Evolutionary conservation across 208 protist species (phyloP).

Genomic region (Leishmania braziliensis): DNA sequence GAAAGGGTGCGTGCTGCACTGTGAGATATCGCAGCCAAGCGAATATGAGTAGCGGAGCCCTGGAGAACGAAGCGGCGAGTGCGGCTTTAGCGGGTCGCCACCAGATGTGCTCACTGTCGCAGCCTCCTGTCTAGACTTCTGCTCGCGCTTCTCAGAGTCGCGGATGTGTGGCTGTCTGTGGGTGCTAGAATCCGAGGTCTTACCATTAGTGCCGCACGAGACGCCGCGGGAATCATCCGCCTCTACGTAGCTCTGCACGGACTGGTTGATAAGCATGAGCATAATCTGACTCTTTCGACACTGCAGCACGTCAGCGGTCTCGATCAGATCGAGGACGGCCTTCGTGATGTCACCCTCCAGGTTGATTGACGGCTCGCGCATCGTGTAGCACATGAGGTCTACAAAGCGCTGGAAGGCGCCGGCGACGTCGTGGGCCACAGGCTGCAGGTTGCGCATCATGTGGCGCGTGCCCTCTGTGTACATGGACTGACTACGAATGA

Average conservation of each 20-base stretch:
- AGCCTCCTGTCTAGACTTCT: not conserved
- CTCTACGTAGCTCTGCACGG: constrained; percentile 41
- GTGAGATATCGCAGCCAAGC: not conserved
- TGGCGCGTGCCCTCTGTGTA: constrained; percentile 53
- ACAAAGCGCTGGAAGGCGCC: constrained; percentile 68
- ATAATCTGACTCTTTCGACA: constrained; percentile 84
- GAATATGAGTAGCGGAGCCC: not conserved
- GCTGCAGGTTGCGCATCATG: constrained; percentile 67
- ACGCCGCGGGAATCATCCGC: constrained; percentile 7
- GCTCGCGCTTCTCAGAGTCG: not conserved
- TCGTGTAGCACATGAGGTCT: constrained; percentile 67
- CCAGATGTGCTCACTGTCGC: not conserved
- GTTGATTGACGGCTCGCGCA: constrained; percentile 61
- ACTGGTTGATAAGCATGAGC: constrained; percentile 68
- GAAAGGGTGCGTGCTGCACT: not conserved
- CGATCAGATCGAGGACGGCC: constrained; percentile 69
- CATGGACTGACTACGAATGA: constrained; percentile 67
- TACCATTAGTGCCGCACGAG: not conserved
- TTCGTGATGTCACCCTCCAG: constrained; percentile 79
- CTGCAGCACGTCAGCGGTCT: constrained; percentile 60
- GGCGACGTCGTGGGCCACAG: constrained; percentile 62
- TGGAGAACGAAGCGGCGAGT: not conserved
- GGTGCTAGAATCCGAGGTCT: not conserved
- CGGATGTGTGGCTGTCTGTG: not conserved
- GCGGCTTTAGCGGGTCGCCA: not conserved